Conservation (phyloP, 352 stramenopile species). For the Phytophthora pini region DNA sequence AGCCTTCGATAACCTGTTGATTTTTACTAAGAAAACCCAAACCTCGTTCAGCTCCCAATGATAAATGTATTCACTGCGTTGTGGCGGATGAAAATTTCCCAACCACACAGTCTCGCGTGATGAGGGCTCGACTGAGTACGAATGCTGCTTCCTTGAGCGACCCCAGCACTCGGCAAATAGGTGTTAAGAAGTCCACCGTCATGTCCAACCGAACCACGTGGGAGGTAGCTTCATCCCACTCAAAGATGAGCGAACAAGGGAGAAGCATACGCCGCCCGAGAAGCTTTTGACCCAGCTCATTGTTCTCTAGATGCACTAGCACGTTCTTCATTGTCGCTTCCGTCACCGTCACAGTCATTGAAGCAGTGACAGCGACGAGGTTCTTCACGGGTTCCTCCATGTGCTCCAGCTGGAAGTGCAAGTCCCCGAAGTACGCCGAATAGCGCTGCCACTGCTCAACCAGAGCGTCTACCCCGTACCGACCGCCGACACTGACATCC, state of each 20-base stretch:
- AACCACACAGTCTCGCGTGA: conserved; percentile 6
- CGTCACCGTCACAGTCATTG: conserved; percentile 3
- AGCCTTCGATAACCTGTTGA: no score
- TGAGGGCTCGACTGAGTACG: conserved; percentile 15
- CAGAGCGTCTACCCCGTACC: conserved; percentile 11
- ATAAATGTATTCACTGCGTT: no score
- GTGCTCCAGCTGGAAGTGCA: conserved; percentile 34
- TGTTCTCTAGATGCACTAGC: conserved; percentile 7
- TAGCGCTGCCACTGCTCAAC: conserved; percentile 31
- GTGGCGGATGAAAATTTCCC: conserved; percentile 2
- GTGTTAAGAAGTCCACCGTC: conserved; percentile 24
- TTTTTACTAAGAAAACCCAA: no score
- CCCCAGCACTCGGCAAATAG: conserved; percentile 3
- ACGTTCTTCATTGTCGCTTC: conserved; percentile 13
- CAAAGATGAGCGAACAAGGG: conserved; percentile 15
- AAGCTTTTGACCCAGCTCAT: conserved; percentile 2
- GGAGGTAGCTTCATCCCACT: conserved; percentile 7
- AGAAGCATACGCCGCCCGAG: conserved; percentile 19
- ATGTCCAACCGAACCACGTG: conserved; percentile 5
- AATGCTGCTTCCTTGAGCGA: conserved; percentile 11
- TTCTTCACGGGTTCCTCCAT: conserved; percentile 15
- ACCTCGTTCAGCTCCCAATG: no score
- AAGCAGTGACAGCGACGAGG: conserved; percentile 1
- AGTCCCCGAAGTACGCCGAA: conserved; percentile 28
- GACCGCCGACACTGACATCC: conserved; percentile 18